A percentile compares a stretch with the other conserved stretches of the same genome.
phyloP scores from a whole-genome alignment of 2,329 filamentous ascomycete genomes.

The Torrubiella hemipterigena region DNA sequence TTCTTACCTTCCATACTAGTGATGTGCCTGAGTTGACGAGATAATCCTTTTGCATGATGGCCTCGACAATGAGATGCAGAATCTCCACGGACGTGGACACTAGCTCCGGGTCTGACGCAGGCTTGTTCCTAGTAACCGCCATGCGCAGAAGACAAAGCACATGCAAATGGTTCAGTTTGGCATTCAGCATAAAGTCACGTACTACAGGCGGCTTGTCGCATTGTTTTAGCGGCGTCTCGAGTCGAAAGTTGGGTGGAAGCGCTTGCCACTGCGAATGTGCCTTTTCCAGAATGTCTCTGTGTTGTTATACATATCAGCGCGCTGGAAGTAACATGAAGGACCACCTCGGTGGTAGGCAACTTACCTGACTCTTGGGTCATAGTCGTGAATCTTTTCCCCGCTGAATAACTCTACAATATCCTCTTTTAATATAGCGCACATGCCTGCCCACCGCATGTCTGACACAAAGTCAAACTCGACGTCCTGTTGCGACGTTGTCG shows the following conservation, averaged over 20 bases:
- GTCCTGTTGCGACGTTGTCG: constrained; percentile 4
- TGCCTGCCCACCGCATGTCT: constrained; percentile 5
- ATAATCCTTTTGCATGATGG: constrained; percentile 6
- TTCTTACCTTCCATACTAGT: constrained; percentile 5
- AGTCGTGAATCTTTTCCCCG: constrained; percentile 1
- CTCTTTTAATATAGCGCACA: constrained; percentile 6
- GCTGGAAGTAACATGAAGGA: not conserved
- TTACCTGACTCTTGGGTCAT: constrained; percentile 4
- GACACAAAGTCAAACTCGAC: constrained; percentile 6
- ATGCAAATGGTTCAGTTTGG: constrained; percentile 5
- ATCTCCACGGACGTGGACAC: constrained; percentile 4
- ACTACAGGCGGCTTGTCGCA: constrained; percentile 2
- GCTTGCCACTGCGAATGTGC: constrained; percentile 5
- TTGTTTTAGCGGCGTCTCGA: constrained; percentile 5
- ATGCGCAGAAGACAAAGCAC: constrained; percentile 5
- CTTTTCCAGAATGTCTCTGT: constrained; percentile 3
- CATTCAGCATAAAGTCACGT: constrained; percentile 5
- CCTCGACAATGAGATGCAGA: constrained; percentile 4
- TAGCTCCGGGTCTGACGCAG: constrained; percentile 4
- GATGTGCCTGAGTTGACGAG: constrained; percentile 7
- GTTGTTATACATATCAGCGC: not conserved
- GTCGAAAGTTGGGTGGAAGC: constrained; percentile 4
- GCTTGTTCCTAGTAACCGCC: constrained; percentile 1
- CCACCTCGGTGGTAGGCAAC: too few relatives aligned
- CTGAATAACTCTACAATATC: constrained; percentile 5